These are phyloP conservation scores for Oryza punctata DNA, from an alignment of 176 grass and related monocot species.

Conservation along the genomic window DNA sequence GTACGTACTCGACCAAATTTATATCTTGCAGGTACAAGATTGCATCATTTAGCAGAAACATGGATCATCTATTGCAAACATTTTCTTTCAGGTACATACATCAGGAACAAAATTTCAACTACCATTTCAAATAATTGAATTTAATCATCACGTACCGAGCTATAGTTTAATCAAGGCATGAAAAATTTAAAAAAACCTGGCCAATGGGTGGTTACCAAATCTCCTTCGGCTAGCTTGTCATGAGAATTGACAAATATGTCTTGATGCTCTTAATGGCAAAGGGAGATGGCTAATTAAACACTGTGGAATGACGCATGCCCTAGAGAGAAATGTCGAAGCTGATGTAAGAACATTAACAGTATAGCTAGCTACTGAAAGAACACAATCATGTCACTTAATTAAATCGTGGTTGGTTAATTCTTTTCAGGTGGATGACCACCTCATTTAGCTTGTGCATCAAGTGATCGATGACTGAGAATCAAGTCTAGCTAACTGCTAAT, in stretches of 20 bases:
- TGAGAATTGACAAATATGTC: background rate
- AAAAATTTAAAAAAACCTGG: background rate
- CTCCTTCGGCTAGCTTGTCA: background rate
- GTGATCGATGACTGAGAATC: background rate
- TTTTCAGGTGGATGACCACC: background rate
- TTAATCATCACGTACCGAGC: background rate
- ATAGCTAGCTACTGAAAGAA: background rate
- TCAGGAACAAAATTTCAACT: background rate
- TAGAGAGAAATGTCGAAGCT: background rate
- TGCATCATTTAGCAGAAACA: background rate
- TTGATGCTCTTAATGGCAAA: background rate
- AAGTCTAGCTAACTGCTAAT: background rate
- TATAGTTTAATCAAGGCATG: background rate
- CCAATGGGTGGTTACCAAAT: slow-evolving; percentile 5
- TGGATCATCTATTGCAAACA: background rate
- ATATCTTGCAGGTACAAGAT: background rate
- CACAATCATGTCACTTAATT: background rate
- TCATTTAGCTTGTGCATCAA: background rate
- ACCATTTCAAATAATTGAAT: background rate
- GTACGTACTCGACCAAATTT: background rate
- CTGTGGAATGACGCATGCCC: background rate
- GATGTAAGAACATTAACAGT: background rate
- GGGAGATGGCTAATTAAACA: background rate
- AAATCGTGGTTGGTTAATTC: background rate
- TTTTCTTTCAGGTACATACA: background rate